Evolutionary conservation across 2,329 filamentous ascomycete genomes (phyloP), one percentile per base, ranked within the genome.

Genomic region (Emergomyces orientalis): DNA sequence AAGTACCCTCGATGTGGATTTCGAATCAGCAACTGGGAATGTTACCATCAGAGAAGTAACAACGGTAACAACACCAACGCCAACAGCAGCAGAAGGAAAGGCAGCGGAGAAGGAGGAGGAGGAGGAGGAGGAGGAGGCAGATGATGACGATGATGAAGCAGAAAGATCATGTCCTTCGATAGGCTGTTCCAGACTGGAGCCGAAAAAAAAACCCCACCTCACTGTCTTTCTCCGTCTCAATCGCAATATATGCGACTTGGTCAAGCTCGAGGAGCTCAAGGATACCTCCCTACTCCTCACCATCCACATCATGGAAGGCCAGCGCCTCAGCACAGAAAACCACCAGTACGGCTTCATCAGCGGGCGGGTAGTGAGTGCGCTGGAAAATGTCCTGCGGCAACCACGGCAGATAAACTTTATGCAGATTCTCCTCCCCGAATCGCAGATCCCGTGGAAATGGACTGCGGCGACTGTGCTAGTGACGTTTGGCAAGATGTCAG

Each of bases 401-500:
- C 34, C 47, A 66, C 65, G 22, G 32, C 65, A 43, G 66, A 64
- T 39, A 67, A 65, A 61, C 41, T 63, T 2, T 39, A 71, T 74
- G 14, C 67, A 69, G 57, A 37, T 74, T 8, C 65, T 64, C 4
- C 57, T 74, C 3, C 72, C 72, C 0, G 66, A 63, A 34, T 61
- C 65, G 25, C 63, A 69, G 19, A 65, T 69, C 39, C 64, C 64
- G 17, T 65, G 66, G 2, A 72, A 69, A 71, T 70, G 67, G 63
- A 73, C 71, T 0, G 69, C 69, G n/a, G 69, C 69, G 1, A 60
- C 73, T 32, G 68, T 72, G n/a, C 59, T 71, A 43, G 63, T 66
- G 61, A 71, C 71, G 0, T 73, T 71, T 30, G 63, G 67, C 14
- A 64, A 65, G 30, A 70, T 73, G 30, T 64, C 66, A 0, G 37